phyloP scores from a whole-genome alignment of 352 stramenopile species.

The Globisporangium sylvaticum region DNA sequence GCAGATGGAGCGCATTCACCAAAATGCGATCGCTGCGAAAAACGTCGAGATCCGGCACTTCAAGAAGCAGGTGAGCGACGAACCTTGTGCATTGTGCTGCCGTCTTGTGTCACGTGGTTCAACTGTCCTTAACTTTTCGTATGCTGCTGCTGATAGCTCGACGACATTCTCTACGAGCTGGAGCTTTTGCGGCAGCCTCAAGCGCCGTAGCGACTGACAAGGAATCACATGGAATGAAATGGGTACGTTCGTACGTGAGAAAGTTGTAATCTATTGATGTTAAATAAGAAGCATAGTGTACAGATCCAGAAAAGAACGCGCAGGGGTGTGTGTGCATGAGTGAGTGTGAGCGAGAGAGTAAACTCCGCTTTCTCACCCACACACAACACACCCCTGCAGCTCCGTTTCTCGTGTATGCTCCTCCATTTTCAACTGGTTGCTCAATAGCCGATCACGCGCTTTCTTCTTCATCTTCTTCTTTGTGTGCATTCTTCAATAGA shows the following conservation, averaged over 20 bases:
- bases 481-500: conserved; percentile 13
- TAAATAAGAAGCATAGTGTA: conserved; percentile 20
- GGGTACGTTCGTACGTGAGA: background rate
- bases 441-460: background rate
- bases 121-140: background rate
- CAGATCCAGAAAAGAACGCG: conserved; percentile 4
- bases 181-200: conserved; percentile 30
- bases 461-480: background rate
- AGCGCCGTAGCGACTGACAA: conserved; percentile 5
- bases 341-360: background rate
- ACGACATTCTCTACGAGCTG: conserved; percentile 64
- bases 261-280: conserved; percentile 22
- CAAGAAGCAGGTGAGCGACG: conserved; percentile 41
- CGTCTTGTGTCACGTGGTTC: background rate
- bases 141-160: conserved; percentile 18
- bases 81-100: background rate
- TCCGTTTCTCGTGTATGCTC: background rate
- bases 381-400: background rate
- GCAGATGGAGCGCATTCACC: conserved; percentile 47
- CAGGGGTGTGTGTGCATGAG: background rate
- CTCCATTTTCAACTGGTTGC: background rate
- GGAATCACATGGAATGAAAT: background rate
- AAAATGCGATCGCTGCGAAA: conserved; percentile 58
- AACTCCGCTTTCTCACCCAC: background rate
- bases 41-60: conserved; percentile 79